phyloP scores from a whole-genome alignment of 257 asterid genomes.

The Knoxia roxburghii region DNA sequence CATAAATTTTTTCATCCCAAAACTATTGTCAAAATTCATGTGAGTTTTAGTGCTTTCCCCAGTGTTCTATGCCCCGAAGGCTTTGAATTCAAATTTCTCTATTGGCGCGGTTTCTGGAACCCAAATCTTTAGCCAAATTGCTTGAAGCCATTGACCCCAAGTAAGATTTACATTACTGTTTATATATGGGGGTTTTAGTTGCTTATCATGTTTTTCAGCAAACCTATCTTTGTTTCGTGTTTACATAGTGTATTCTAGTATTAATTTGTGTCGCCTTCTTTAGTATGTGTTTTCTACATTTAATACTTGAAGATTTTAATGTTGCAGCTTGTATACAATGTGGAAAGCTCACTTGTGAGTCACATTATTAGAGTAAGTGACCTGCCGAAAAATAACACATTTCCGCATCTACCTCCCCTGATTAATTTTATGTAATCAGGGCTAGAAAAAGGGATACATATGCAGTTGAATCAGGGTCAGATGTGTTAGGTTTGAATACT shows the following conservation, averaged over 20 bases:
- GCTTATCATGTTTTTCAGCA: too few species aligned
- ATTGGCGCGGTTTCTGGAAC: slow-evolving; percentile 59
- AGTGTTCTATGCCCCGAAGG: slow-evolving; percentile 3
- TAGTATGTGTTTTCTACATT: background rate
- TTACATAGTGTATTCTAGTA: background rate
- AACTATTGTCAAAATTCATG: slow-evolving; percentile 77
- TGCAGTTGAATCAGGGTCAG: slow-evolving; percentile 52
- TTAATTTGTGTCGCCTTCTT: background rate
- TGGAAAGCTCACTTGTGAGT: slow-evolving; percentile 46
- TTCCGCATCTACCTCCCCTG: slow-evolving; percentile 30
- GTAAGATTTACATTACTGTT: slow-evolving; percentile 34
- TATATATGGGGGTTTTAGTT: too few species aligned
- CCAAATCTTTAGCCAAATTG: slow-evolving; percentile 70
- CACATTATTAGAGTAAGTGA: slow-evolving; percentile 38
- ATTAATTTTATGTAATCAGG: slow-evolving; percentile 40
- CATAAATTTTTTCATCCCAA: slow-evolving; percentile 78
- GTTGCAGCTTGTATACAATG: slow-evolving; percentile 54
- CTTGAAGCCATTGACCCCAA: slow-evolving; percentile 72
- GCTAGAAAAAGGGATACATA: slow-evolving; percentile 45
- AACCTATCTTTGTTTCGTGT: background rate
- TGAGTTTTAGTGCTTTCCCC: slow-evolving; percentile 18
- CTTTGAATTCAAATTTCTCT: slow-evolving; percentile 13
- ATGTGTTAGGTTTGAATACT: too few species aligned
- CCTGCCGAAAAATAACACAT: slow-evolving; percentile 41
- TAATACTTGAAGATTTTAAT: background rate